Conservation (phyloP, 2,329 filamentous ascomycete genomes). For the Pestalotiopsis sp. region DNA sequence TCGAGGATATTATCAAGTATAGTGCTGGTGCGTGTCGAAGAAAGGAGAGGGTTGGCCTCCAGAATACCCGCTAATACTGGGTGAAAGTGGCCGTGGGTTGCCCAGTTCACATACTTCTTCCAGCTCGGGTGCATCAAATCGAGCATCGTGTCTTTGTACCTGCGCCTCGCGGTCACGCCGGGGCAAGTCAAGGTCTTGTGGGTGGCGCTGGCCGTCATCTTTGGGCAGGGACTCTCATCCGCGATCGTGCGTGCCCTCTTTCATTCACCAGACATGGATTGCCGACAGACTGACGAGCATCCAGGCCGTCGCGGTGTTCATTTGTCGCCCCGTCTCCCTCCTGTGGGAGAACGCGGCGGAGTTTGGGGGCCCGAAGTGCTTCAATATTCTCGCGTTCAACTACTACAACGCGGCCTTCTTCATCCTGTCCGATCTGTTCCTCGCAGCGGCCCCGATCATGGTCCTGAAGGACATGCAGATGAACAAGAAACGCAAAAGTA, state of each 20-base stretch:
- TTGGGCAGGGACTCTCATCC: background rate
- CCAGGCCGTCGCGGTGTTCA: background rate
- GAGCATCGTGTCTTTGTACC: background rate
- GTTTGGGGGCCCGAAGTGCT: background rate
- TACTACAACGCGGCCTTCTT: conserved; percentile 2
- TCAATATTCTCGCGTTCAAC: background rate
- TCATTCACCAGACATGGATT: background rate
- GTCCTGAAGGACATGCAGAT: conserved; percentile 1
- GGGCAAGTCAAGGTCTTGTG: background rate
- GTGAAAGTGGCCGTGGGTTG: background rate
- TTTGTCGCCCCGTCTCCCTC: background rate
- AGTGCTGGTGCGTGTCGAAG: background rate
- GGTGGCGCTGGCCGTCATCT: background rate
- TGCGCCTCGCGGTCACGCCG: background rate
- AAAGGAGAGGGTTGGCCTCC: background rate
- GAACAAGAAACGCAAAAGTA: background rate
- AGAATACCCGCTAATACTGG: background rate
- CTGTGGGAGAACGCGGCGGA: background rate
- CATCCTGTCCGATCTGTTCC: background rate
- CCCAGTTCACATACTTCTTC: background rate
- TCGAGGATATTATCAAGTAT: background rate
- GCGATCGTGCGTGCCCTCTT: background rate
- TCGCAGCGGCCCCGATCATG: background rate
- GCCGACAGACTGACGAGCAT: background rate
- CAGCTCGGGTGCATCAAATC: background rate